Evolutionary conservation across 2,329 filamentous ascomycete species (phyloP).

Genomic region (Lecanicillium sp.): DNA sequence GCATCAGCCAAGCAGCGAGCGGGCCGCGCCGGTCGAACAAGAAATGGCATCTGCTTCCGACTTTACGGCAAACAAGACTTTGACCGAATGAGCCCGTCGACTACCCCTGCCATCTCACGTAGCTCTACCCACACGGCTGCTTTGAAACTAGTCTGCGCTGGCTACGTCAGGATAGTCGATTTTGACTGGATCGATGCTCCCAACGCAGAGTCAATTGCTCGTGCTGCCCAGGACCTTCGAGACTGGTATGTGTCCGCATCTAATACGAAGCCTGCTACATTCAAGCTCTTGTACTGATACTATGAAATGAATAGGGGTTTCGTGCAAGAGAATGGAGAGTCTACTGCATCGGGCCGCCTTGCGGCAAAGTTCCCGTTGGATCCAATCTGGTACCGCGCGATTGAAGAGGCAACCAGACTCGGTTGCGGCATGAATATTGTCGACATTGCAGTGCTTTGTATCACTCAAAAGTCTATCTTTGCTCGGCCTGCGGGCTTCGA

Average conservation of each 20-base stretch:
- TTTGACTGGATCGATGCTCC: slow-evolving; percentile 11
- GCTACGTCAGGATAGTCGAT: slow-evolving; percentile 3
- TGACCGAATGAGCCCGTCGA: slow-evolving; percentile 32
- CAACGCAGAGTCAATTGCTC: slow-evolving; percentile 9
- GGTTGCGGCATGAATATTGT: slow-evolving; percentile 8
- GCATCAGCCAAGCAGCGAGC: slow-evolving; percentile 91
- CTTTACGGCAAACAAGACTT: slow-evolving; percentile 91
- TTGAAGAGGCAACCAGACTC: slow-evolving; percentile 2
- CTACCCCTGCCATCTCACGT: slow-evolving; percentile 6
- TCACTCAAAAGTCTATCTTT: slow-evolving; percentile 8
- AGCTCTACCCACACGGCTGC: slow-evolving; percentile 2
- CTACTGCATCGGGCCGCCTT: slow-evolving; percentile 3
- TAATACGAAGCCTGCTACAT: no score
- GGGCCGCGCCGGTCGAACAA: slow-evolving; percentile 86
- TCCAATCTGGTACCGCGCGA: slow-evolving; percentile 9
- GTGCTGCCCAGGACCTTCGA: slow-evolving; percentile 11
- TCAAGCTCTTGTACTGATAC: no score
- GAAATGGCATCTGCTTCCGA: slow-evolving; percentile 88
- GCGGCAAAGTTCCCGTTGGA: slow-evolving; percentile 6
- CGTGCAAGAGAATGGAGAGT: slow-evolving; percentile 1
- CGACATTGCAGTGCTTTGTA: slow-evolving; percentile 8
- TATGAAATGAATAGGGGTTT: slow-evolving; percentile 5
- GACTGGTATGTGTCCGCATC: slow-evolving; percentile 4
- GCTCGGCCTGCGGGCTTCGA: background rate
- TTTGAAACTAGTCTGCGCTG: slow-evolving; percentile 4